Percentiles rank a stretch among this genome's conserved stretches.
Conservation (phyloP, 2,329 filamentous ascomycete species). For the Conoideocrella luteorostrata region DNA sequence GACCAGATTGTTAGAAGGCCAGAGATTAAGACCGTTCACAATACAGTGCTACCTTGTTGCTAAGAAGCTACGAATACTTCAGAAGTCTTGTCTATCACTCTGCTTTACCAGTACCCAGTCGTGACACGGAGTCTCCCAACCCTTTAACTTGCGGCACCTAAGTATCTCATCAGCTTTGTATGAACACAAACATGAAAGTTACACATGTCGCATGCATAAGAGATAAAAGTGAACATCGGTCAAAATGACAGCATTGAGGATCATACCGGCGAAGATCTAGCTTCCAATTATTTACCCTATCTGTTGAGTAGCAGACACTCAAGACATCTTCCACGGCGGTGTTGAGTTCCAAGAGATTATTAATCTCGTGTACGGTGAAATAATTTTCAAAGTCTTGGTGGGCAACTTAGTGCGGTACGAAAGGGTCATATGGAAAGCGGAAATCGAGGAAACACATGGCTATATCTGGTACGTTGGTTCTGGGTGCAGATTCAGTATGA, state of each 20-base stretch:
- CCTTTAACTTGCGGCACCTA: slow-evolving; percentile 41
- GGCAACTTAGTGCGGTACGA: slow-evolving; percentile 48
- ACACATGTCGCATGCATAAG: too few relatives aligned
- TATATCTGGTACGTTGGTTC: slow-evolving; percentile 51
- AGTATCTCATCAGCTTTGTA: background rate
- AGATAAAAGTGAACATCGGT: slow-evolving; percentile 40
- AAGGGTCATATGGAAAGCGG: slow-evolving; percentile 48
- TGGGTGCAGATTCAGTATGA: slow-evolving; percentile 9
- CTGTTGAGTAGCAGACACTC: slow-evolving; percentile 15
- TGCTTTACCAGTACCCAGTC: too few relatives aligned
- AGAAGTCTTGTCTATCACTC: too few relatives aligned
- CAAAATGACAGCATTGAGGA: slow-evolving; percentile 38
- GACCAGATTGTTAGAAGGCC: too few relatives aligned
- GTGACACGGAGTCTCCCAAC: too few relatives aligned
- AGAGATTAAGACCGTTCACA: too few relatives aligned
- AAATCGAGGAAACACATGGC: slow-evolving; percentile 50
- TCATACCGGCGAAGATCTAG: slow-evolving; percentile 43
- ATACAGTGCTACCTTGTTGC: too few relatives aligned
- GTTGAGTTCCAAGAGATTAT: slow-evolving; percentile 38
- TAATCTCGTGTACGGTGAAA: slow-evolving; percentile 42
- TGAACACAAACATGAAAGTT: too few relatives aligned
- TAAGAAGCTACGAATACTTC: too few relatives aligned
- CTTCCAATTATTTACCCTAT: too few relatives aligned
- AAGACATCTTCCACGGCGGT: slow-evolving; percentile 47
- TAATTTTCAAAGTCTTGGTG: slow-evolving; percentile 51